These are phyloP conservation scores for Colletotrichum filicis DNA, from an alignment of 2,329 filamentous ascomycete genomes.

Conservation along the genomic window DNA sequence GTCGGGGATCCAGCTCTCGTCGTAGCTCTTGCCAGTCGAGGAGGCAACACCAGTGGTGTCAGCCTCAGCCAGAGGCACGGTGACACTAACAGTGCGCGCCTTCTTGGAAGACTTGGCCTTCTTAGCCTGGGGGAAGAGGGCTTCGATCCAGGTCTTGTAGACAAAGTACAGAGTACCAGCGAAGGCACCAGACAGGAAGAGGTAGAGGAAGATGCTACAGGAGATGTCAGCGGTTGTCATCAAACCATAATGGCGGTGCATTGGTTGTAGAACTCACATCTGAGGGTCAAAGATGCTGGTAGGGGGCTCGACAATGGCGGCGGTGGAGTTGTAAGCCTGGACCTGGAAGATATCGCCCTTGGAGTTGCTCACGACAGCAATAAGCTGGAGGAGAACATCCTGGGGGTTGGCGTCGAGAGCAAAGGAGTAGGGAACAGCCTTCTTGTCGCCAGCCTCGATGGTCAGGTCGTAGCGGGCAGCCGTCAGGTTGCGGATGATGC, in stretches of 20 bases:
- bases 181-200: slow-evolving; percentile 85
- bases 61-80: slow-evolving; percentile 72
- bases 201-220: slow-evolving; percentile 92
- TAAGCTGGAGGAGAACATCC: slow-evolving; percentile 82
- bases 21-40: slow-evolving; percentile 78
- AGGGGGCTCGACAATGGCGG: slow-evolving; percentile 89
- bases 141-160: slow-evolving; percentile 97
- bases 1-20: slow-evolving; percentile 93
- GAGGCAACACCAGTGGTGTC: slow-evolving; percentile 77
- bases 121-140: slow-evolving; percentile 93
- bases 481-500: slow-evolving; percentile 87
- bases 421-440: slow-evolving; percentile 85
- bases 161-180: slow-evolving; percentile 90
- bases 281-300: slow-evolving; percentile 94
- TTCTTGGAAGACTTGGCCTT: slow-evolving; percentile 69
- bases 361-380: slow-evolving; percentile 76
- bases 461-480: slow-evolving; percentile 77
- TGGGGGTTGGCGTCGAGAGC: slow-evolving; percentile 92
- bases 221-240: slow-evolving; percentile 59
- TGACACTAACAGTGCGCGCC: slow-evolving; percentile 74
- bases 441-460: slow-evolving; percentile 80
- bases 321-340: slow-evolving; percentile 82
- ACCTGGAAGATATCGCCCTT: slow-evolving; percentile 80
- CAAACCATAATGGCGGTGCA: background rate
- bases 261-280: slow-evolving; percentile 71